Evolutionary conservation across 257 asterid species (phyloP), one percentile per base, ranked within the genome.

Genomic region (Verbena officinalis): DNA sequence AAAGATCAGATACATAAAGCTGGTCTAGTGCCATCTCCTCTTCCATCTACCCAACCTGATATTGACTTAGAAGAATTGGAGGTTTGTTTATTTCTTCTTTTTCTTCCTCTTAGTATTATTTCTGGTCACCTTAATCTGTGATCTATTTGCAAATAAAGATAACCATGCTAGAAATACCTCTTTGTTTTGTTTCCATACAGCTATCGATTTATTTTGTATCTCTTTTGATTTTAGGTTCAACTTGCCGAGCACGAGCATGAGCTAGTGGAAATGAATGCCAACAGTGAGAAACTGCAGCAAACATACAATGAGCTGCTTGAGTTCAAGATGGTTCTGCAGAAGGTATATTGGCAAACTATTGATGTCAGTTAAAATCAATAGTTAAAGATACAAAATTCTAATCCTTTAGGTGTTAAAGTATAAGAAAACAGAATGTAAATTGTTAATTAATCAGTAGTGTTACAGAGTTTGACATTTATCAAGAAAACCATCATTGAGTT

Each of bases 1-100:
- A 90, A 84, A 86, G 98, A 94, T 70, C 98, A 90, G 77, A 86
- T 88, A 54, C 93, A 81, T 71, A 91, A 86, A 87, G 96, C 98
- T 67, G 95, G 96, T 53, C 61, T 90, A 69, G 43, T 68, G 62
- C 82, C 88, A 36, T 65, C 98, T 71, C 80, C 88, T 22, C 76
- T 52, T 60, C 88, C 95, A 61, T 76, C 93, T 61, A 79, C 99
- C 27, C 84, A 81, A 67, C 89, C 95, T 76, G 96, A 94, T 75
- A 59, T 83, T 80, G 99, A 91, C 56, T 75, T 94, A 59, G 98
- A 86, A 83, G 98, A 86, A 65, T 71, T 94, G 74, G 99, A 94
- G 98, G 99, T 90, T 43, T 62, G 59, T 54, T 55, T 58, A 67
- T 59, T 67, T 66, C 39, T 30, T 30, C 57, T 3, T 46, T 53